These are phyloP conservation scores for Talaromyces sp. DNA, from an alignment of 2,329 filamentous ascomycete species.

Conservation along the genomic window DNA sequence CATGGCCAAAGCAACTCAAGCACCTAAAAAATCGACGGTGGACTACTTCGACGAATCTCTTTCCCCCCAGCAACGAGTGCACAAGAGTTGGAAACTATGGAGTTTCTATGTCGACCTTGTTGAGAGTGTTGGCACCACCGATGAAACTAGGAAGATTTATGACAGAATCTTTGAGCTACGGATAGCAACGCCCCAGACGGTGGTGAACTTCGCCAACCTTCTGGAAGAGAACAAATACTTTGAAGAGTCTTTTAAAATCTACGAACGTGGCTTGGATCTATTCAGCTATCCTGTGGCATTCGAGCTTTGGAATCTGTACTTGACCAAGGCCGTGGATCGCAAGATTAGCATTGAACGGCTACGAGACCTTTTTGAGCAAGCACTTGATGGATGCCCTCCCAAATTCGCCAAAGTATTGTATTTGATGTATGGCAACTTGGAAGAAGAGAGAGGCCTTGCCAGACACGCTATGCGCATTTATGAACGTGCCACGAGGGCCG, in stretches of 20 bases:
- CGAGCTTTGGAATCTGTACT: constrained; percentile 96
- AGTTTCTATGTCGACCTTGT: constrained; percentile 98
- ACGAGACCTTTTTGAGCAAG: constrained; percentile 94
- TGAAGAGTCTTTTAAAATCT: constrained; percentile 97
- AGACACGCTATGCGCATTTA: constrained; percentile 99
- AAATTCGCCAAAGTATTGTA: constrained; percentile 96
- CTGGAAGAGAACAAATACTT: constrained; percentile 92
- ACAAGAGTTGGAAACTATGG: constrained; percentile 99
- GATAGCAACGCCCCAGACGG: constrained; percentile 95
- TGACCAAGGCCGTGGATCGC: constrained; percentile 94
- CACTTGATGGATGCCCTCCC: constrained; percentile 87
- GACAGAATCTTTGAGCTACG: constrained; percentile 97
- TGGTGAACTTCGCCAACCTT: constrained; percentile 96
- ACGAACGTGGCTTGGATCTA: constrained; percentile 92
- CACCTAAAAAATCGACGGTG: constrained; percentile 96
- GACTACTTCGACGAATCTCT: constrained; percentile 97
- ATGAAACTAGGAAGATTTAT: constrained; percentile 91
- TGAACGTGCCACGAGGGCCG: constrained; percentile 89
- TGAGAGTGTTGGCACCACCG: constrained; percentile 84
- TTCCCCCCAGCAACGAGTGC: constrained; percentile 89
- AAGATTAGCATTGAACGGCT: constrained; percentile 93
- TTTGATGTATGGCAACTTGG: constrained; percentile 95
- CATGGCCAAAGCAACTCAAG: constrained; percentile 95
- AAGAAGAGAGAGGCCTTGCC: constrained; percentile 91
- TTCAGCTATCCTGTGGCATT: constrained; percentile 98